Base-by-base conservation (phyloP, 2,329 filamentous ascomycete species). In the Aspergillus quadricinctus region DNA sequence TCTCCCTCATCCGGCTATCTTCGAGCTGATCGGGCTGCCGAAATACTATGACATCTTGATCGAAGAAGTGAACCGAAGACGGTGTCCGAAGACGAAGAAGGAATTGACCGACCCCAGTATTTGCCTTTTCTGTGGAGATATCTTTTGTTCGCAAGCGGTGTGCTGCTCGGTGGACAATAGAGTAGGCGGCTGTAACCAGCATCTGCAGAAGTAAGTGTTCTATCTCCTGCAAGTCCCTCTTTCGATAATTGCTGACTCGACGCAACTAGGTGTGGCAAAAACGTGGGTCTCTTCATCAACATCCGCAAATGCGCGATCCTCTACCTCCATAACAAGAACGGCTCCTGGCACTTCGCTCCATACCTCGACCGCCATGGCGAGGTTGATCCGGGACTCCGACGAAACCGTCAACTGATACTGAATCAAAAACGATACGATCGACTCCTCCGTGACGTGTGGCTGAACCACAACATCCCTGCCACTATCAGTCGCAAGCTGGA, bases 311-410 rank as follows among this genome's bases (percentile, higher is more conserved):
- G 95, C 77, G 90, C 88, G 64, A 86, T 96, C 43, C 85, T 96
- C 58, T 96, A 96, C 73, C 79, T 96, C 54, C 92, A 96, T 75
- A 85, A 88, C 57, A 80, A 81, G 31, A 89, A 89, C 49, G 94
- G 94, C 41, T 92, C 89, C 27, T 99, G 89, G 78, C 87, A 88
- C 61, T 83, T 88, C 45, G 93, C 94, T 3, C 94, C 94, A 0
- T 99, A 97, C 73, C 88, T 97, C 61, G 94, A 99, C 74, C 89
- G 90, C 70, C 95, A 97, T 71, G 95, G 95, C 62, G 94, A 99
- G 80, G 89, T 91, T 3, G 94, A 99, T 74, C 86, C 90, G n/a
- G 92, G 92, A 45, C 81, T 99, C 37, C 84, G 90, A 58, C 88
- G 94, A 61, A 89, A 90, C 58, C 87, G 95, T 56, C 93, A 96